Base-by-base conservation (phyloP, 345 rosid genomes). In the Bruguiera gymnorhiza region DNA sequence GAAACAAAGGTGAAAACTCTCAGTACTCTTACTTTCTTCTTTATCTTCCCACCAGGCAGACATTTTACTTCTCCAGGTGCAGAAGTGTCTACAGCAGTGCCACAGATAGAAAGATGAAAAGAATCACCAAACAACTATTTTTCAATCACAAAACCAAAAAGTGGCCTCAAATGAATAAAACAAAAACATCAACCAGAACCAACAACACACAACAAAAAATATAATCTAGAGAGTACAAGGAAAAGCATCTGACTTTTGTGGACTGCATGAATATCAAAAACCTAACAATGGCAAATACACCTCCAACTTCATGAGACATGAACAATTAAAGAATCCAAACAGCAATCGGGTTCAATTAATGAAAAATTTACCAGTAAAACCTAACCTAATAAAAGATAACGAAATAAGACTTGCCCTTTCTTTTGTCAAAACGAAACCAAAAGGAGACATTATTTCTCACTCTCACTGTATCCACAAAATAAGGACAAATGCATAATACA, bases 11-110 rank as follows among this genome's bases (percentile, higher is more conserved):
- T 1, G 1, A 32, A 32, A 32, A 32, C 8, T 32, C 21, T 60
- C 30, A 9, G 32, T 1, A 39, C 57, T 60, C 85, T 83, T 75
- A 94, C 98, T 87, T 94, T 94, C 86, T 89, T 94, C 88, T 94
- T 91, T 26, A 91, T 29, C 81, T 94, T 94, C 27, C 97, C 97
- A 43, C 97, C 97, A 48, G 98, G 97, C 37, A 91, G 95, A 48
- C 96, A 95, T 70, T 91, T 94, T 24, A 91, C 97, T 78, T 86
- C 96, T 72, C 87, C 97, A 48, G 87, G 70, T 19, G 86, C 72
- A 51, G 81, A 75, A 9, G 78, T 11, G 30, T 70, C 77, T 68
- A 86, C 96, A 85, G 75, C 6, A 32, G 36, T 32, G 36, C 36
- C 36, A 6, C 1, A 6, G 36, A 32, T 6, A 6, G 36, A 32